Evolutionary conservation across 805 yeast species (phyloP), one percentile per base, ranked within the genome.

Genomic region (Myxozyma udenii): DNA sequence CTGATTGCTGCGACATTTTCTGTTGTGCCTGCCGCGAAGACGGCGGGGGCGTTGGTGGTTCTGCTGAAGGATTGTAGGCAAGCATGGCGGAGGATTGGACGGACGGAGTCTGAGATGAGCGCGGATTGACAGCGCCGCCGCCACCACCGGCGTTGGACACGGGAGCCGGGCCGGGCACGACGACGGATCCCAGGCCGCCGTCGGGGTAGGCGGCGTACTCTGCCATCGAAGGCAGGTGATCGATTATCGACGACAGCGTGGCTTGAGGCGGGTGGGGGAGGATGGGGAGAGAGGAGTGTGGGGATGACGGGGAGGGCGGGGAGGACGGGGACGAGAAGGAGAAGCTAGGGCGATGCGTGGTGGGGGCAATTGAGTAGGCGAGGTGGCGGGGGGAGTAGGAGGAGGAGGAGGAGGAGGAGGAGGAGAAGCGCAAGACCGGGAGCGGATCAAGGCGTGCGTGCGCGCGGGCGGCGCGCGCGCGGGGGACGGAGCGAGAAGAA

Each of bases 201-300:
- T 53, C 57, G 46, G 28, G 30, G 43, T 41, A 53, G 39, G 54
- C 28, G 18, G 50, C 50, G 43, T 41, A 53, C 38, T 53, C 57
- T 19, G 49, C 51, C 57, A 52, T 52, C 11, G 42, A 12, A 19
- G n/a, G 35, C 28, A 9, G 44, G 21, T 30, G 39, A n/a, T n/a
- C n/a, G n/a, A n/a, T n/a, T n/a, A n/a, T n/a, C 33, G 25, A 25
- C 42, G 19, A 45, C 49, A n/a, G 41, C 50, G 30, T 19, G 18
- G 40, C 12, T 30, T 40, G 39, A 46, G 50, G 18, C 23, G n/a
- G 19, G 32, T 40, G 33, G 41, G 40, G 36, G 23, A 46, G 35
- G 50, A 22, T 14, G 46, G 39, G 41, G 32, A 4, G 41, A 6
- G 46, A 32, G 40, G 21, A 44, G 33, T 40, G 40, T 46, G 35